phyloP scores from a whole-genome alignment of 2,329 filamentous ascomycete species.

The Alternaria dauci region DNA sequence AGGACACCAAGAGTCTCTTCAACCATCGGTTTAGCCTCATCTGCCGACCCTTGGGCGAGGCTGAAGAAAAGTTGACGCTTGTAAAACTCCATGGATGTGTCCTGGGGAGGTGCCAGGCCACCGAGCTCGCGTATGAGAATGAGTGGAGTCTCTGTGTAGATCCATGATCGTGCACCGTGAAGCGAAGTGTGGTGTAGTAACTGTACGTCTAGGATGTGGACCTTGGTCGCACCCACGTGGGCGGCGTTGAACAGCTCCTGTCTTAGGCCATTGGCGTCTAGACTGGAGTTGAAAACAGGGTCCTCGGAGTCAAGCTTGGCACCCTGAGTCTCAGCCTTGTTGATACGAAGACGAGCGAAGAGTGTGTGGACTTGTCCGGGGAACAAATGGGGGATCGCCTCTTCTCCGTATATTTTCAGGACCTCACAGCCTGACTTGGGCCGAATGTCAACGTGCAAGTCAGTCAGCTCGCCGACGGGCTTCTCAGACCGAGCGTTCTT shows the following conservation, averaged over 20 bases:
- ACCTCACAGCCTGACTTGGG: conserved; percentile 38
- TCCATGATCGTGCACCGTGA: conserved; percentile 31
- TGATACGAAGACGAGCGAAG: conserved; percentile 32
- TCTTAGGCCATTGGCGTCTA: conserved; percentile 30
- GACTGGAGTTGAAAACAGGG: conserved; percentile 32
- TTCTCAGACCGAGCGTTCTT: conserved; percentile 34
- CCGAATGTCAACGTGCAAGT: conserved; percentile 33
- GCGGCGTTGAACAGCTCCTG: conserved; percentile 32
- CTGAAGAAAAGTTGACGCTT: conserved; percentile 35
- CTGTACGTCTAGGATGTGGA: conserved; percentile 38
- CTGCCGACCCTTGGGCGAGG: conserved; percentile 17
- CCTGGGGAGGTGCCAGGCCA: conserved; percentile 26
- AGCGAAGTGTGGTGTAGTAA: conserved; percentile 33
- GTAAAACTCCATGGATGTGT: conserved; percentile 30
- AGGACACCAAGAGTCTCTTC: conserved; percentile 12
- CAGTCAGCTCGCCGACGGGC: conserved; percentile 33
- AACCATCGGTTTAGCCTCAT: conserved; percentile 18
- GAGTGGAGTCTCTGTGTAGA: conserved; percentile 35
- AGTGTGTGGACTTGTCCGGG: conserved; percentile 41
- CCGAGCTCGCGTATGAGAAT: conserved; percentile 34
- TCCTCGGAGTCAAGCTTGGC: conserved; percentile 30
- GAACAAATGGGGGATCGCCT: conserved; percentile 28
- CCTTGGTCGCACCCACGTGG: conserved; percentile 29
- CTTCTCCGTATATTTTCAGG: conserved; percentile 26
- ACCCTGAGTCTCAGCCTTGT: conserved; percentile 21